phyloP scores from a whole-genome alignment of 2,329 filamentous ascomycete species.

The Fusarium phyllophilum region DNA sequence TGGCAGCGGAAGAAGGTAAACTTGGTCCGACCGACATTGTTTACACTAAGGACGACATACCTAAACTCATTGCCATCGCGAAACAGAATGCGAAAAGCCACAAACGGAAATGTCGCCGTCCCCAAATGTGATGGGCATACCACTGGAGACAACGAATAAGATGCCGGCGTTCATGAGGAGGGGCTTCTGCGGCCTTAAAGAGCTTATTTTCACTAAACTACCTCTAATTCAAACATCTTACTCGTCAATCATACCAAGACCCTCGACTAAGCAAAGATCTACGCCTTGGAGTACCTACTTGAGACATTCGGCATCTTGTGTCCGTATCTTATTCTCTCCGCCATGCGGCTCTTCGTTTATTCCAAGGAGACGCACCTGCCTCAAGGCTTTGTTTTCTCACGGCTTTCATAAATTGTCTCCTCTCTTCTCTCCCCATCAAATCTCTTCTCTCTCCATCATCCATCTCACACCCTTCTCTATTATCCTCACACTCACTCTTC shows the following conservation, averaged over 20 bases:
- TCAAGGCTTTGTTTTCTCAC: neutral
- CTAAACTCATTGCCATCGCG: neutral
- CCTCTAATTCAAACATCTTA: neutral
- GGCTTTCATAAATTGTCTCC: neutral
- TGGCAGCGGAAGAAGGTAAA: no score
- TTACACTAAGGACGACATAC: no score
- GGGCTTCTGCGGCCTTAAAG: neutral
- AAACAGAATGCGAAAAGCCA: neutral
- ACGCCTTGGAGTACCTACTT: neutral
- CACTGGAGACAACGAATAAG: neutral
- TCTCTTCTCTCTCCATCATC: neutral
- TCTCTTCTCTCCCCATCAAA: neutral
- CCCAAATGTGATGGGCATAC: neutral
- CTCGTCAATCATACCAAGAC: neutral
- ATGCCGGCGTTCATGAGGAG: neutral
- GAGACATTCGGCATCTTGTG: neutral
- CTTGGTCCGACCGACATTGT: no score
- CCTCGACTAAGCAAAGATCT: neutral
- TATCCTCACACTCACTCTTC: neutral
- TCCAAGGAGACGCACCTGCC: neutral
- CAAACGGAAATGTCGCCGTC: neutral
- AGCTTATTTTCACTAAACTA: neutral
- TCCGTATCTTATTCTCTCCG: neutral
- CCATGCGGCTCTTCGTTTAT: neutral
- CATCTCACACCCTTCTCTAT: neutral